Evolutionary conservation across 495 filamentous ascomycete species (phyloP), one percentile per base, ranked within the genome.

Genomic region (Aspergillus panamensis): DNA sequence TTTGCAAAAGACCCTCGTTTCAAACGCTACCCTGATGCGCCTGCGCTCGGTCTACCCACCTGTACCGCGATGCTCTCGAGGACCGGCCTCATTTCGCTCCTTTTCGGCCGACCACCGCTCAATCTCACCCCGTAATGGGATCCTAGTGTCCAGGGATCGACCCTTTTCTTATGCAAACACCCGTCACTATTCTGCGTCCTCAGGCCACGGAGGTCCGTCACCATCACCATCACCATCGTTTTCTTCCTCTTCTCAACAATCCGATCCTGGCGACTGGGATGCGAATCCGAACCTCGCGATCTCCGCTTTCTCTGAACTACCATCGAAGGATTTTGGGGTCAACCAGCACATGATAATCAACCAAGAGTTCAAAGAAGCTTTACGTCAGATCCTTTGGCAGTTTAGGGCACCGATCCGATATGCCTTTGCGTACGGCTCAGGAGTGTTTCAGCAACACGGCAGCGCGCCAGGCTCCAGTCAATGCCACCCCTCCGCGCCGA

Each of bases 271-370:
- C 30, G 82, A 84, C 65, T 96, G 92, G 92, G 92, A 96, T 59
- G 83, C 90, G 17, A 86, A 92, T 57, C 86, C 86, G 3, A 80
- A 92, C 65, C 81, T 84, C 33, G 78, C 84, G 43, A 89, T 95
- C 61, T 84, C 87, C 39, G 79, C 83, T 19, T 96, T 96, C 77
- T 84, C 86, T n/a, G 82, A 96, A 62, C 84, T 96, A 9, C 92
- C 92, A 0, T 88, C 92, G 53, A 80, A 83, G 59, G 88, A 92
- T 62, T 97, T 97, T 65, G 94, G 95, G 13, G 86, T 90, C 60
- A 98, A 97, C 64, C 95, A 97, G 66, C 88, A 96, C 66, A 96
- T 97, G 74, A 78, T 89, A 16, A 92, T 97, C 65, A 92, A 96
- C 70, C 84, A 90, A 59, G 91, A 96, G 60, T 93, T 96, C 70